phyloP scores from a whole-genome alignment of 345 rosid genomes.

The Crucihimalaya himalaica region DNA sequence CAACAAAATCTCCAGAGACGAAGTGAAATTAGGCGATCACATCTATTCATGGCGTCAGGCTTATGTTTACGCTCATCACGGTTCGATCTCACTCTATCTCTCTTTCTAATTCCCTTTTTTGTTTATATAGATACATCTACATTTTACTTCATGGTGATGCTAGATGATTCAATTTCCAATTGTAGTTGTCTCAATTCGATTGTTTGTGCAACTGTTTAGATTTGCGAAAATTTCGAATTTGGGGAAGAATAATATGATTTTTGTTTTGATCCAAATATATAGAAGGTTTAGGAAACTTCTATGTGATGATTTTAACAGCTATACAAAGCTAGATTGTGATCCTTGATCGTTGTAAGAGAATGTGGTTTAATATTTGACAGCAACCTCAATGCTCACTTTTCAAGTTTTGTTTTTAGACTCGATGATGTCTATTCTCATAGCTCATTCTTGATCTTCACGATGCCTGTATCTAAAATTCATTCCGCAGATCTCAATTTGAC shows the following conservation, averaged over 20 bases:
- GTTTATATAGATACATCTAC: neutral
- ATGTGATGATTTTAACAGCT: neutral
- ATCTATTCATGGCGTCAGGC: slow-evolving; percentile 83
- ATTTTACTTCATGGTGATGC: neutral
- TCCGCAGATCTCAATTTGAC: neutral
- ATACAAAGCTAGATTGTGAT: neutral
- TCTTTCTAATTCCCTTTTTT: neutral
- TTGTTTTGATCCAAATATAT: neutral
- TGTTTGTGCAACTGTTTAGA: neutral
- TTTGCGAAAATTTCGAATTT: neutral
- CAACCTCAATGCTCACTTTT: neutral
- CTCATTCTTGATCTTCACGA: neutral
- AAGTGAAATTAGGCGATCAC: slow-evolving; percentile 74
- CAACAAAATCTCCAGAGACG: slow-evolving; percentile 54
- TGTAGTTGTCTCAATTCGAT: neutral
- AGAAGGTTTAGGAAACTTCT: too few relatives aligned
- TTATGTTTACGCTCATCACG: slow-evolving; percentile 82
- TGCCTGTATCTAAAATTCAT: neutral
- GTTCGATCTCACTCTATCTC: slow-evolving; percentile 40
- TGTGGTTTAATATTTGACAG: slow-evolving; percentile 9
- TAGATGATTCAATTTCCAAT: neutral
- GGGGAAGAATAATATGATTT: slow-evolving; percentile 14
- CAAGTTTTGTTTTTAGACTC: slow-evolving; percentile 22
- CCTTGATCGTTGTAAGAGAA: slow-evolving; percentile 12
- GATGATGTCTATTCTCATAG: neutral